phyloP scores from a whole-genome alignment of 306 rosid genomes.

The Datisca glomerata region DNA sequence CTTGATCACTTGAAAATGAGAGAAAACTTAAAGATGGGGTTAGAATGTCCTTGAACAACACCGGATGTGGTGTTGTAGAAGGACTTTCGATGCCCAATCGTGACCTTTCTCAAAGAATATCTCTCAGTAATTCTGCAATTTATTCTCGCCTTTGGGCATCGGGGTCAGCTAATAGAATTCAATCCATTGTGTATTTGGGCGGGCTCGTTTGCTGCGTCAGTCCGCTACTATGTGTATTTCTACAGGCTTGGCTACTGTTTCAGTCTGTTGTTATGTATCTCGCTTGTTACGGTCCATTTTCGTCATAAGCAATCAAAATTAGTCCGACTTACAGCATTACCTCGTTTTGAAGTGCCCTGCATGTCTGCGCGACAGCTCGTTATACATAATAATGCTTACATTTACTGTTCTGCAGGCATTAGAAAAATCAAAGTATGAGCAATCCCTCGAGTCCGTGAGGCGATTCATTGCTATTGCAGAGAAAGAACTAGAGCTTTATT shows the following conservation, averaged over 20 bases:
- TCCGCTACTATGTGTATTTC: no score
- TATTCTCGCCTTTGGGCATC: no score
- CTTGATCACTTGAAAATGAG: neutral
- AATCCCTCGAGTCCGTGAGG: constrained; percentile 68
- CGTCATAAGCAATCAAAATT: no score
- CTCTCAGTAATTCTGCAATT: no score
- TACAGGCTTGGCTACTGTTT: no score
- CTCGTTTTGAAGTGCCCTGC: neutral
- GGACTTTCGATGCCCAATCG: no score
- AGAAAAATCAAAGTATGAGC: constrained; percentile 88
- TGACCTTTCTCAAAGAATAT: no score
- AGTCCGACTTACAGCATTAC: no score
- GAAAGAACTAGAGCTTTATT: constrained; percentile 81
- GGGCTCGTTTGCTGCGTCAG: no score
- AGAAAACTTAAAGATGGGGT: neutral
- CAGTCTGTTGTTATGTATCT: neutral
- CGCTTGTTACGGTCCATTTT: neutral
- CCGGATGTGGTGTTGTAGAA: no score
- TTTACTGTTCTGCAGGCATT: constrained; percentile 45
- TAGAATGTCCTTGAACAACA: neutral
- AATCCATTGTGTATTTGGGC: no score
- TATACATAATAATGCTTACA: neutral
- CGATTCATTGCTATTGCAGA: constrained; percentile 73
- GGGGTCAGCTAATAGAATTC: no score
- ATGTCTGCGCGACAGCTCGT: neutral